These are phyloP conservation scores for Vaccinium myrtillus DNA, from an alignment of 148 eudicot species.

Conservation along the genomic window DNA sequence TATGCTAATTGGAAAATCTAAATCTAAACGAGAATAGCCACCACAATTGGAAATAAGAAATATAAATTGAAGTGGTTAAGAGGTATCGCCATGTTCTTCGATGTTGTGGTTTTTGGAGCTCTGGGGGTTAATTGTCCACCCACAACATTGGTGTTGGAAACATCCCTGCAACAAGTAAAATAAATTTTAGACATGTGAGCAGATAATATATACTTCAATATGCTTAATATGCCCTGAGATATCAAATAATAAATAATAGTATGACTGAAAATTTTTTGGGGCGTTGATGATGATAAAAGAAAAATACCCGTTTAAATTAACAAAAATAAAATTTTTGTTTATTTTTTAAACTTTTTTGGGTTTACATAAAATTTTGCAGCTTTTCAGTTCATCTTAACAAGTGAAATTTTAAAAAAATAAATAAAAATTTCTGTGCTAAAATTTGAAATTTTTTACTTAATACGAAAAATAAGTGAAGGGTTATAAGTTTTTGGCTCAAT, in stretches of 20 bases:
- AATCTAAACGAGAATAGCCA: not conserved
- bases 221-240: not conserved
- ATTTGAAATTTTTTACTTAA: too few relatives aligned
- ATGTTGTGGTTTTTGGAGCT: conserved; percentile 42
- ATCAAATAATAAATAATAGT: not conserved
- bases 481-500: too few relatives aligned
- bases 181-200: not conserved
- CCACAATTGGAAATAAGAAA: not conserved
- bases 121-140: conserved; percentile 67
- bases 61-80: not conserved
- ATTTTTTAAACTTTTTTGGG: not conserved
- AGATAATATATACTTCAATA: too few relatives aligned
- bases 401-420: too few relatives aligned
- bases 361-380: not conserved
- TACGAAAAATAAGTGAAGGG: too few relatives aligned
- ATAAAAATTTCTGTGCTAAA: too few relatives aligned
- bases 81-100: not conserved
- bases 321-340: not conserved
- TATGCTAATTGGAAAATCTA: not conserved
- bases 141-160: conserved; percentile 51
- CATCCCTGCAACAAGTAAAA: conserved; percentile 37
- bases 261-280: not conserved
- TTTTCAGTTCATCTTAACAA: not conserved
- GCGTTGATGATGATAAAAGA: not conserved
- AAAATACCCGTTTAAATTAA: not conserved